These are phyloP conservation scores for Gossypium laxum DNA, from an alignment of 441 rosid species.

Conservation along the genomic window DNA sequence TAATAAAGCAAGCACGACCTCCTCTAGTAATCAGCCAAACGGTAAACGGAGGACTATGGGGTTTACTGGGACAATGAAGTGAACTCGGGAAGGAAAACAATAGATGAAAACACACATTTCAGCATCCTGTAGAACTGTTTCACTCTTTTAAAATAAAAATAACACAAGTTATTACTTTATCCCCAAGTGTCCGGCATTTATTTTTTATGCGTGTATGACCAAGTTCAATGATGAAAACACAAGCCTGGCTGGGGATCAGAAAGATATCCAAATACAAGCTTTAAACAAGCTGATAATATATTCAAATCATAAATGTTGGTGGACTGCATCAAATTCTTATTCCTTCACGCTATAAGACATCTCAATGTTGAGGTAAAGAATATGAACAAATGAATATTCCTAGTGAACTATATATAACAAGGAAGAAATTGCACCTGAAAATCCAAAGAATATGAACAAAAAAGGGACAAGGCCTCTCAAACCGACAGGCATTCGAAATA, in stretches of 20 bases:
- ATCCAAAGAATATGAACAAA: constrained; percentile 4
- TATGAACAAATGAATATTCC: constrained; percentile 18
- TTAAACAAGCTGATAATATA: not conserved
- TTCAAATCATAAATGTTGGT: not conserved
- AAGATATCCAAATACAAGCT: not conserved
- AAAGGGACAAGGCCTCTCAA: not conserved
- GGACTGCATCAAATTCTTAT: not conserved
- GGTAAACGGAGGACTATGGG: not conserved
- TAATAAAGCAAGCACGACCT: constrained; percentile 14
- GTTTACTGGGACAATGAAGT: not conserved
- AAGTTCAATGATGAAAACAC: not conserved
- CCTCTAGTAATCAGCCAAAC: constrained; percentile 27
- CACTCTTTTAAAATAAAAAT: not conserved
- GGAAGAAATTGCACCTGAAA: constrained; percentile 11
- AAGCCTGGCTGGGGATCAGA: constrained; percentile 4
- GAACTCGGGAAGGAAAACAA: not conserved
- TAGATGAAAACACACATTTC: not conserved
- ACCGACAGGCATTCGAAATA: not conserved
- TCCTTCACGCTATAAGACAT: constrained; percentile 10
- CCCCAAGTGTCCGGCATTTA: not conserved
- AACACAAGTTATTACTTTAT: not conserved
- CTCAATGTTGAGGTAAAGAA: not conserved
- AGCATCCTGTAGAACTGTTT: not conserved
- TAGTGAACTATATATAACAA: constrained; percentile 15
- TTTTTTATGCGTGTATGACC: not conserved